Conservation (phyloP, 163 green algal genomes). For the Prototheca wickerhamii region DNA sequence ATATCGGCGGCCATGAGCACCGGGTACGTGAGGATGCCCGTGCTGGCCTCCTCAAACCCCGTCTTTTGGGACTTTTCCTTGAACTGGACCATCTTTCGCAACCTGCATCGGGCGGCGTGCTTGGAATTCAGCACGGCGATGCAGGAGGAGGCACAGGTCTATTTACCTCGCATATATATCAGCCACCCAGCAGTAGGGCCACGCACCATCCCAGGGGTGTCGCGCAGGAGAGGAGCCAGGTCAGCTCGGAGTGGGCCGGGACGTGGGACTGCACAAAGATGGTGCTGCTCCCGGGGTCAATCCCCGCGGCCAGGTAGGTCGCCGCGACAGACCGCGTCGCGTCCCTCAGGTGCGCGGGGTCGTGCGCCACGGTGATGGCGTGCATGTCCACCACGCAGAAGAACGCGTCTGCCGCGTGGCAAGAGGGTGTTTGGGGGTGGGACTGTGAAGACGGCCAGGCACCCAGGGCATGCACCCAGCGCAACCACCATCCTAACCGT, state of each 20-base stretch:
- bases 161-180: not conserved
- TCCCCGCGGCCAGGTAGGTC: slow-evolving; percentile 85
- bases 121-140: not conserved
- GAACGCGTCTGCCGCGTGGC: slow-evolving; percentile 68
- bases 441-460: not conserved
- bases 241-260: slow-evolving; percentile 84
- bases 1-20: slow-evolving; percentile 99
- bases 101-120: slow-evolving; percentile 59
- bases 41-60: slow-evolving; percentile 67
- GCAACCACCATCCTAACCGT: not conserved
- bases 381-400: slow-evolving; percentile 98
- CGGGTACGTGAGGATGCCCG: slow-evolving; percentile 93
- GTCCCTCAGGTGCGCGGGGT: slow-evolving; percentile 67
- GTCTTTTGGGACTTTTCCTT: slow-evolving; percentile 94
- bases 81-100: slow-evolving; percentile 73
- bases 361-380: slow-evolving; percentile 87
- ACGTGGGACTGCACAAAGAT: slow-evolving; percentile 96
- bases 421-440: not conserved
- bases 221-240: slow-evolving; percentile 91
- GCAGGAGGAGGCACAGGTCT: no score
- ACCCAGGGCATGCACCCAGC: not conserved
- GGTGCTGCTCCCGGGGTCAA: slow-evolving; percentile 71
- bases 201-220: slow-evolving; percentile 77
- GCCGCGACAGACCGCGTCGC: slow-evolving; percentile 69
- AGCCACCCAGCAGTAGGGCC: not conserved